Base-by-base conservation (phyloP, 2,329 filamentous ascomycete species). In the Scedosporium apiospermum region DNA sequence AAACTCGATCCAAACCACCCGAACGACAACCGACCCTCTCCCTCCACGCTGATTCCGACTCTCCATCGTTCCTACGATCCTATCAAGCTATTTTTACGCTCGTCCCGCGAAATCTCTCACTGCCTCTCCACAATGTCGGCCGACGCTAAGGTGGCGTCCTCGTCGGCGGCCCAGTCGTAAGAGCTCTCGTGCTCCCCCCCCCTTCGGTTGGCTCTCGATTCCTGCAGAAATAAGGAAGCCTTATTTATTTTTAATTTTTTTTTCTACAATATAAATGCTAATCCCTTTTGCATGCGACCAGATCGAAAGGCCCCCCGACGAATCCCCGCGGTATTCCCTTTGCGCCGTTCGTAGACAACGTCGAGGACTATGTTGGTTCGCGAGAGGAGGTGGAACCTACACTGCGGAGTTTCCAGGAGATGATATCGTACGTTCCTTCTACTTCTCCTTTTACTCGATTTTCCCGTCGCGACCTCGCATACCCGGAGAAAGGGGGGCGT, bases 401-500 rank as follows among this genome's bases (percentile, higher is more conserved):
- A 16, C 80, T 96, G 71, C 87, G 89, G 71, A 91, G 83, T 74
- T 96, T 96, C 74, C 90, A 93, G 73, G 91, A 96, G 79, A 95
- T 96, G 90, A 96, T 96, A 67, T 91, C 90, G 90, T 95, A 82
- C 75, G 83, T 77, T 64, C 14, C 12, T 51, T 18, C 14, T 51
- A 6, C 38, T 26, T 42, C 18, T 3, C 3, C 23, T 23, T 23
- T 41, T 10, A 9, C 18, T 23, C 5, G 7, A 14, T 14, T 18
- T 18, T 14, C 30, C 7, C 3, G 16, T 27, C n/a, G n/a, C 21
- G 18, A 4, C 16, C 26, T 21, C 51, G 16, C n/a, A 27, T 21
- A 21, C n/a, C 14, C 51, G 51, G 18, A 23, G 34, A 30, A 44
- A 27, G 21, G 7, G 57, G n/a, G 4, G 27, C 3, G 27, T 5